A percentile compares a stretch with the other conserved stretches of the same genome.
Evolutionary conservation across 2,329 filamentous ascomycete species (phyloP).

Genomic region (Penicillium brasilianum): DNA sequence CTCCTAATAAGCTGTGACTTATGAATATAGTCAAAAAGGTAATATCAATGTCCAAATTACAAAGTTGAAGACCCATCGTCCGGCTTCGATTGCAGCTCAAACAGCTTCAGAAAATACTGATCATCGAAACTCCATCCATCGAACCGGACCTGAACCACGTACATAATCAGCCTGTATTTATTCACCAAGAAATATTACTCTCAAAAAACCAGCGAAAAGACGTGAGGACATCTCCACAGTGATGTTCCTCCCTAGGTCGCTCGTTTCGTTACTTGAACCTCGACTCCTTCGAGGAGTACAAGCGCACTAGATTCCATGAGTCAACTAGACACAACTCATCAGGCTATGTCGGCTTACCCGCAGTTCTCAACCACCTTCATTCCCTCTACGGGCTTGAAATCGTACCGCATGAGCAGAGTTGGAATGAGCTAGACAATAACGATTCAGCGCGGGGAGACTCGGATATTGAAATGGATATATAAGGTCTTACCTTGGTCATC

Average conservation of each 20-base stretch:
- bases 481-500: not conserved
- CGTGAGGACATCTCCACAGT: too few relatives aligned
- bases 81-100: not conserved
- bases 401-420: not conserved
- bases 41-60: not conserved
- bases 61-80: not conserved
- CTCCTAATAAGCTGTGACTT: not conserved
- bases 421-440: not conserved
- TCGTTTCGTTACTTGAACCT: constrained; percentile 3
- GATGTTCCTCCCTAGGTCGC: not conserved
- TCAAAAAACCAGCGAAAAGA: too few relatives aligned
- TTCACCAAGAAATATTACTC: too few relatives aligned
- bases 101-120: not conserved
- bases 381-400: not conserved
- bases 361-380: not conserved
- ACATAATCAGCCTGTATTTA: too few relatives aligned
- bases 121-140: not conserved
- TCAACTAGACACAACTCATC: too few relatives aligned
- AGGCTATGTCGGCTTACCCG: not conserved
- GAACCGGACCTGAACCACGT: not conserved
- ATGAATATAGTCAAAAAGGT: not conserved
- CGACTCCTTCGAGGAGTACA: constrained; percentile 2
- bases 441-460: not conserved
- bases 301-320: not conserved
- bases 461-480: not conserved